Percentiles rank a stretch among this genome's conserved stretches.
phyloP scores from a whole-genome alignment of 179 eudicot genomes.

The Nepenthes alata region DNA sequence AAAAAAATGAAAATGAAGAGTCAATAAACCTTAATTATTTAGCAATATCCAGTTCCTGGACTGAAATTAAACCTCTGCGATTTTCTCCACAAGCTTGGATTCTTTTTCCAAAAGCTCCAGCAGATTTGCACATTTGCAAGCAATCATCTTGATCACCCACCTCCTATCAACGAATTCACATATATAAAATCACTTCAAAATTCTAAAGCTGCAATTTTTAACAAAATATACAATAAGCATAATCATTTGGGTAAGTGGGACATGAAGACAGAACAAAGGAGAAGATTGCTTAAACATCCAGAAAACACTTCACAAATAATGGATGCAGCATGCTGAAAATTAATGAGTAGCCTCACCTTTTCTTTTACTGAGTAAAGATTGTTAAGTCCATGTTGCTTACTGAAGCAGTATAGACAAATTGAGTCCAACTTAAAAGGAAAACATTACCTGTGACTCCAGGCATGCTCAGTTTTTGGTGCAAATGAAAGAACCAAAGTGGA shows the following conservation, averaged over 20 bases:
- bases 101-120: constrained; percentile 59
- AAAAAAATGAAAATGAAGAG: constrained; percentile 16
- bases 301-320: too few relatives aligned
- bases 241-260: neutral
- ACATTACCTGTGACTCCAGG: constrained; percentile 82
- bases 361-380: neutral
- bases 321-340: neutral
- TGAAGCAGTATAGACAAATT: neutral
- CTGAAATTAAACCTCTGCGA: constrained; percentile 70
- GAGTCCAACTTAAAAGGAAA: neutral
- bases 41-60: constrained; percentile 23
- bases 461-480: constrained; percentile 75
- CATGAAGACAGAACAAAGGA: neutral
- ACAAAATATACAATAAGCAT: neutral
- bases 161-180: constrained; percentile 42
- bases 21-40: constrained; percentile 17
- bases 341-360: neutral
- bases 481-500: constrained; percentile 66
- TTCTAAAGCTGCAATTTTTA: neutral
- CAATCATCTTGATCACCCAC: constrained; percentile 72
- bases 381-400: neutral
- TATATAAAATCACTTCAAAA: neutral
- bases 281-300: too few relatives aligned
- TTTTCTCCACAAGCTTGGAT: constrained; percentile 58
- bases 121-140: constrained; percentile 42